A percentile compares a stretch with the other conserved stretches of the same genome.
phyloP scores from a whole-genome alignment of 495 filamentous ascomycete species.

The Penicillium argentinense region DNA sequence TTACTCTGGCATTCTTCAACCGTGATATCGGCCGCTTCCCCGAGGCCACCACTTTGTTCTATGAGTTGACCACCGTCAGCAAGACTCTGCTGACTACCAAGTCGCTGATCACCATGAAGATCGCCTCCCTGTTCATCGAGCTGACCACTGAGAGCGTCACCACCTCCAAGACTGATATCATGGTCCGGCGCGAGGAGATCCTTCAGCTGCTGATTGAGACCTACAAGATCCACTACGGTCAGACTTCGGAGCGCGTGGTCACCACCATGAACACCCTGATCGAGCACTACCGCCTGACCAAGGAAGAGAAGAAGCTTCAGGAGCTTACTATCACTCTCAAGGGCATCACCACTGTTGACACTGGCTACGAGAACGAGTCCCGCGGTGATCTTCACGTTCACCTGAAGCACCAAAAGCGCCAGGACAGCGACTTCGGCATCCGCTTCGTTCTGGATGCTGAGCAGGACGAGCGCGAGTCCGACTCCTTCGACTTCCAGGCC shows the following conservation, averaged over 20 bases:
- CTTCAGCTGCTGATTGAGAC: conserved; percentile 33
- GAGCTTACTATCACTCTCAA: conserved; percentile 13
- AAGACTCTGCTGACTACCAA: conserved; percentile 25
- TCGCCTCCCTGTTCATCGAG: conserved; percentile 32
- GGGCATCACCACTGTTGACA: conserved; percentile 14
- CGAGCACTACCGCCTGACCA: conserved; percentile 34
- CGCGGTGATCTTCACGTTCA: conserved; percentile 30
- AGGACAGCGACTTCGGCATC: conserved; percentile 18
- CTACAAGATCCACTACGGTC: conserved; percentile 38
- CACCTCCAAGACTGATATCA: conserved; percentile 33
- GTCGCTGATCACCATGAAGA: conserved; percentile 33
- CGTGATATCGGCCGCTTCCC: conserved; percentile 17
- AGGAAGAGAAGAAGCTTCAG: conserved; percentile 24
- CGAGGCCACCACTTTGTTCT: conserved; percentile 19
- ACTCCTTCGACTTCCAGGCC: conserved; percentile 22
- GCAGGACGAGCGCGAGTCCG: conserved; percentile 21
- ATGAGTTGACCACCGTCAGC: conserved; percentile 27
- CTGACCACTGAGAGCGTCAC: conserved; percentile 29
- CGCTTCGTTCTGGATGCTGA: conserved; percentile 21
- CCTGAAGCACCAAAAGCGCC: conserved; percentile 18
- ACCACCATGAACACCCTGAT: conserved; percentile 26
- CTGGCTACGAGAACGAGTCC: conserved; percentile 5
- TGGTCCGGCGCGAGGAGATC: conserved; percentile 32
- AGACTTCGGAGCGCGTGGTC: conserved; percentile 30
- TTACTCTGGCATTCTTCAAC: conserved; percentile 23